Conservation (phyloP, 2,329 filamentous ascomycete species). For the Fonsecaea erecta region DNA sequence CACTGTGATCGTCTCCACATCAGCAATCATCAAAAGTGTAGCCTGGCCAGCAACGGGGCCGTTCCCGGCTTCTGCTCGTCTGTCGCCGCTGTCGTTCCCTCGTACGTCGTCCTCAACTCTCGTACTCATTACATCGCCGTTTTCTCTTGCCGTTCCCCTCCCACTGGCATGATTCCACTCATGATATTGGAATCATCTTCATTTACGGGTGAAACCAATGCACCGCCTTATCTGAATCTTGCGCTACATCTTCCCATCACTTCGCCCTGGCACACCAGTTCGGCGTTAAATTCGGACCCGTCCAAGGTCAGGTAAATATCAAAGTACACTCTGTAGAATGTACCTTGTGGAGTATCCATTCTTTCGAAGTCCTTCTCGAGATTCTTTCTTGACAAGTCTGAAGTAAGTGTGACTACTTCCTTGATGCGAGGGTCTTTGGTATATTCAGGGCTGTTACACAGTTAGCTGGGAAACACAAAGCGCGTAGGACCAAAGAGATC, state of each 20-base stretch:
- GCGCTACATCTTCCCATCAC: conserved; percentile 97
- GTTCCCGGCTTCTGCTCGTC: neutral
- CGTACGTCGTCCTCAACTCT: neutral
- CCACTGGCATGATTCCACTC: neutral
- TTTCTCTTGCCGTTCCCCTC: neutral
- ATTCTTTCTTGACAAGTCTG: conserved; percentile 95
- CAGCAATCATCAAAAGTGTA: conserved; percentile 2
- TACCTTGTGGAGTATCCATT: conserved; percentile 98
- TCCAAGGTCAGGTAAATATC: conserved; percentile 88
- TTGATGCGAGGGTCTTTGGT: conserved; percentile 99
- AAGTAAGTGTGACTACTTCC: conserved; percentile 96
- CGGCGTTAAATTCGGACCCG: conserved; percentile 96
- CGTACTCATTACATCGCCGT: neutral
- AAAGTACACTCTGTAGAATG: conserved; percentile 79
- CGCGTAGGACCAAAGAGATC: neutral
- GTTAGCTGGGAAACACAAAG: neutral
- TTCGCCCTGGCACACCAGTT: conserved; percentile 98
- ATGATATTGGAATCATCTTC: neutral
- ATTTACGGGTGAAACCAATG: neutral
- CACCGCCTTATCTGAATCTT: conserved; percentile 68
- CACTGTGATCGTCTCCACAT: neutral
- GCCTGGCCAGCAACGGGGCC: neutral
- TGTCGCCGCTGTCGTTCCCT: neutral
- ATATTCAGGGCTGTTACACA: conserved; percentile 74
- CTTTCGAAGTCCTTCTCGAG: conserved; percentile 99